These are phyloP conservation scores for Domatiomyces globalis DNA, from an alignment of 2,329 filamentous ascomycete species.

Conservation along the genomic window DNA sequence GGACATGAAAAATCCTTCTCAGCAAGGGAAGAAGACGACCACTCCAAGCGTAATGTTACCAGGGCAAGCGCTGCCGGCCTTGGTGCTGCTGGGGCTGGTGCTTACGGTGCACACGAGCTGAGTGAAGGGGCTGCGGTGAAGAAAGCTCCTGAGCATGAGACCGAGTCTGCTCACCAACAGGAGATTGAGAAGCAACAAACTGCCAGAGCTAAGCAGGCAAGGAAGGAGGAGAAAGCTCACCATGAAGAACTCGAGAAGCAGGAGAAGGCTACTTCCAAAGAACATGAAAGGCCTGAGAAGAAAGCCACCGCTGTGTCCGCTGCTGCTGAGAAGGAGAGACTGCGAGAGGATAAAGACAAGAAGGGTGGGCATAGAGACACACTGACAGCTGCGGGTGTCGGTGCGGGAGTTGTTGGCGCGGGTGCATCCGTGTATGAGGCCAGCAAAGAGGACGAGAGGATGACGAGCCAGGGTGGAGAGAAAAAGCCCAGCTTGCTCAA, in stretches of 20 bases:
- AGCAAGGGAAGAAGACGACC: constrained; percentile 3
- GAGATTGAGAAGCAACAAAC: constrained; percentile 6
- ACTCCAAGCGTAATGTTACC: constrained; percentile 7
- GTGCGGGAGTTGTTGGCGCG: constrained; percentile 4
- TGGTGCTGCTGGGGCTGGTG: constrained; percentile 6
- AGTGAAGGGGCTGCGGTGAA: constrained; percentile 6
- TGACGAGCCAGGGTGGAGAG: constrained; percentile 2
- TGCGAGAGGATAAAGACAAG: background rate
- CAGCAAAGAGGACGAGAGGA: constrained; percentile 4
- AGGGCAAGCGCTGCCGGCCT: constrained; percentile 6
- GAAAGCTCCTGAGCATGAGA: background rate
- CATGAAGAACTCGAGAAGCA: constrained; percentile 10
- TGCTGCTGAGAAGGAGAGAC: background rate
- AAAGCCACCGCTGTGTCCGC: constrained; percentile 4
- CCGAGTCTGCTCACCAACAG: constrained; percentile 6
- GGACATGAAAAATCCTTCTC: background rate
- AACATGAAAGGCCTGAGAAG: constrained; percentile 4
- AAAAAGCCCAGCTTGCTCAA: constrained; percentile 16
- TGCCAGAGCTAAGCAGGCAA: constrained; percentile 10
- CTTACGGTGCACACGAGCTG: constrained; percentile 11
- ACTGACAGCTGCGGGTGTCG: constrained; percentile 4
- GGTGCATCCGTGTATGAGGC: constrained; percentile 5
- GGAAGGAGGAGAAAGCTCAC: constrained; percentile 6
- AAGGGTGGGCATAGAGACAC: constrained; percentile 1
- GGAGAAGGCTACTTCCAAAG: constrained; percentile 4